Evolutionary conservation across 1,139 yeast genomes (phyloP), one percentile per base, ranked within the genome.

Genomic region (Zygosaccharomyces sapae): DNA sequence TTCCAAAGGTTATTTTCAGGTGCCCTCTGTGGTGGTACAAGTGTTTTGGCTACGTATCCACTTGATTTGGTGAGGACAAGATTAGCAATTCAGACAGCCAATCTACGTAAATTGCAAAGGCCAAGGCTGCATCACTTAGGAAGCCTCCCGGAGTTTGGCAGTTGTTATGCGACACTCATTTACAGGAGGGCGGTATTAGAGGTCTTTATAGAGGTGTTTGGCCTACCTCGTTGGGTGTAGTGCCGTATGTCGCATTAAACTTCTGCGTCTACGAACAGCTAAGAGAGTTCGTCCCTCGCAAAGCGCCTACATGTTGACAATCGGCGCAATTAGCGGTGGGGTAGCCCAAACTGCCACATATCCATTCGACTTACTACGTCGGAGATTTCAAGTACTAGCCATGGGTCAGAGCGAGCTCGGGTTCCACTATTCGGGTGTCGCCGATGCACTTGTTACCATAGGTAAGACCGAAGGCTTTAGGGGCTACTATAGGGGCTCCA

Each of bases 221-320:
- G 51, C 97, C 97, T 5, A 90, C 98, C 0, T 80, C 90, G 2
- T 68, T 87, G 54, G 97, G 97, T 1, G 97, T 92, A 10, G 97
- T 96, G 1, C 97, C 98, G 0, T 92, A 90, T 60, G 97, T 88
- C 38, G 96, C 96, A 3, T 76, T 92, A 47, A 92, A 90, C 67
- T 92, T 92, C 66, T 86, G 96, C 5, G 80, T 88, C 39, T 92
- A 90, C 70, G 97, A 92, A 61, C 80, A 77, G 50, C 63, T 89
- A 56, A 80, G 92, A 52, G 94, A 85, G 54, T 49, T 62, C 24
- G 62, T 70, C 70, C 73, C 2, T 57, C 43, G 19, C 37, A 53
- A 27, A 72, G 37, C 7, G 38, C 47, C 12, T 56, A 55, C 50
- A 63, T 86, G 61, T 70, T 92, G 24, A 61, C 77, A 0, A 80